Conservation (phyloP, 345 rosid genomes). For the Boechera divaricarpa region DNA sequence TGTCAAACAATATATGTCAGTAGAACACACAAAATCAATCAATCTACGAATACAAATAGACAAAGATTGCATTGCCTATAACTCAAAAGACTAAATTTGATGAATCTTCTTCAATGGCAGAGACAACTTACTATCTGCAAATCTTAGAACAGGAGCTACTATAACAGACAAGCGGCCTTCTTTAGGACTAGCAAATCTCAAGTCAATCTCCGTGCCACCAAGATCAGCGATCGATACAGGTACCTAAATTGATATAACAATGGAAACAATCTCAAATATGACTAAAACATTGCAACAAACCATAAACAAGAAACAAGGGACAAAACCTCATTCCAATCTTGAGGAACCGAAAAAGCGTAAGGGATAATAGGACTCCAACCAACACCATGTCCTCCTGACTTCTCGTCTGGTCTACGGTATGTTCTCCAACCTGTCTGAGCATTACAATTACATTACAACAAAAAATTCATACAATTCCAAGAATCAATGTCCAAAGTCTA, state of each 20-base stretch:
- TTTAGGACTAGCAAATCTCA: constrained; percentile 83
- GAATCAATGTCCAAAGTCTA: background rate
- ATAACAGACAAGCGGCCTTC: constrained; percentile 84
- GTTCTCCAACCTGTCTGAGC: constrained; percentile 99
- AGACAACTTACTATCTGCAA: constrained; percentile 75
- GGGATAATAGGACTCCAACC: constrained; percentile 99
- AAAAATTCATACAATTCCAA: background rate
- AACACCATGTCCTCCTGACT: constrained; percentile 97
- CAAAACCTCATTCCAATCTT: constrained; percentile 84
- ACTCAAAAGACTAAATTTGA: background rate
- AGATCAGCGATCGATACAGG: constrained; percentile 97
- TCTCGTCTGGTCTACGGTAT: constrained; percentile 92
- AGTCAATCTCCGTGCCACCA: constrained; percentile 95
- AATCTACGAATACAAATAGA: background rate
- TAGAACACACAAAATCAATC: background rate
- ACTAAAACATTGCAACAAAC: background rate
- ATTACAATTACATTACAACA: constrained; percentile 43
- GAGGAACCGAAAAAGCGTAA: constrained; percentile 71
- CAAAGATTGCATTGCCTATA: background rate
- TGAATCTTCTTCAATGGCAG: background rate
- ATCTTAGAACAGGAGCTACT: constrained; percentile 95
- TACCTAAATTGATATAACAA: constrained; percentile 54
- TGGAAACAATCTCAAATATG: background rate
- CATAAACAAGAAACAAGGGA: background rate
- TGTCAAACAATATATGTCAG: constrained; percentile 32